A percentile compares a stretch with the other conserved stretches of the same genome.
Evolutionary conservation across 2,329 filamentous ascomycete species (phyloP).

Genomic region (Trichoderma aggressivum): DNA sequence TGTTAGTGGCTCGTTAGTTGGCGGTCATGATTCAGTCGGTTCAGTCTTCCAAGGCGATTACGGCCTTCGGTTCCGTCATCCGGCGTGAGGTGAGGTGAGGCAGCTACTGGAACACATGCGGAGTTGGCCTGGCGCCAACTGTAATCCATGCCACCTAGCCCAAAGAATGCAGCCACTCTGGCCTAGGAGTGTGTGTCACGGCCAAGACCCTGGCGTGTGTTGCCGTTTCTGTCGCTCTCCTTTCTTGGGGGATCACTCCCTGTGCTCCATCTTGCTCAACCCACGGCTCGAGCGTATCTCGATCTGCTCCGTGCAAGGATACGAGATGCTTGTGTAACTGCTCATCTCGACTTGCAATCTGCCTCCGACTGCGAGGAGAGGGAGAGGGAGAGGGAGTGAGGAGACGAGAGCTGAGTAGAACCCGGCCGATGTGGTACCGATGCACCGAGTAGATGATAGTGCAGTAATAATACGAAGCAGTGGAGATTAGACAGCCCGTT

Average conservation of each 20-base stretch:
- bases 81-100: slow-evolving; percentile 5
- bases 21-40: not conserved
- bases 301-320: slow-evolving; percentile 9
- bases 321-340: not conserved
- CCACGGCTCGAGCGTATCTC: slow-evolving; percentile 11
- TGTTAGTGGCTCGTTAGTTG: not conserved
- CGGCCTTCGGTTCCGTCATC: slow-evolving; percentile 6
- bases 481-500: not conserved
- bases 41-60: not conserved
- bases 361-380: not conserved
- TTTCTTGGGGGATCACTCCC: not conserved
- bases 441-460: not conserved
- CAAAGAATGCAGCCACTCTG: slow-evolving; percentile 6
- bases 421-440: not conserved
- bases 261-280: not conserved
- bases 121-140: not conserved
- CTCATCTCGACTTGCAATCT: not conserved
- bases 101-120: not conserved
- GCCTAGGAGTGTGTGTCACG: not conserved
- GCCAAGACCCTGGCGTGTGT: not conserved
- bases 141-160: not conserved
- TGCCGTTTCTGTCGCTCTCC: not conserved
- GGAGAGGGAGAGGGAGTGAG: not conserved
- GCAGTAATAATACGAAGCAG: not conserved
- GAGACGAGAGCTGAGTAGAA: not conserved